These are phyloP conservation scores for Suillus sp. DNA, from an alignment of 768 basidiomycete species.

Conservation along the genomic window DNA sequence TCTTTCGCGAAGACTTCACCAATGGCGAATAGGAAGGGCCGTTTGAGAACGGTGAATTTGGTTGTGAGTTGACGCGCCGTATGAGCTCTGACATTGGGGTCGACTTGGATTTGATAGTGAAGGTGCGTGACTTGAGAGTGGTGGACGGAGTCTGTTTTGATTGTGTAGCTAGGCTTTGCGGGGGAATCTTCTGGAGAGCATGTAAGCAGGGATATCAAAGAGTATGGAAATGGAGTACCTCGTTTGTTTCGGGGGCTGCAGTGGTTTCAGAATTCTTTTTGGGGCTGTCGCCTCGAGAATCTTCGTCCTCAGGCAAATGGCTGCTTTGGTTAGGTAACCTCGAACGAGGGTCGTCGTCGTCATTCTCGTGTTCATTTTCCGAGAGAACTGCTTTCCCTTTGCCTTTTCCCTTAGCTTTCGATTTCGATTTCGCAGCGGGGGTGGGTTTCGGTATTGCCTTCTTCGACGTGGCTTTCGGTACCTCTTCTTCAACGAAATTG, in stretches of 20 bases:
- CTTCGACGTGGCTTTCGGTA: conserved; percentile 13
- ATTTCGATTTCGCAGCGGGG: neutral
- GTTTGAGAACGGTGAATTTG: conserved; percentile 52
- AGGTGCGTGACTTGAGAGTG: conserved; percentile 24
- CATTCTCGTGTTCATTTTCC: conserved; percentile 30
- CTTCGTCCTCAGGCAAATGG: neutral
- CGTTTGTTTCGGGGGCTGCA: conserved; percentile 6
- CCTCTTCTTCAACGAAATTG: conserved; percentile 8
- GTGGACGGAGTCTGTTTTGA: conserved; percentile 17
- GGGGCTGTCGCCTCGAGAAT: neutral
- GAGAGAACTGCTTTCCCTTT: conserved; percentile 31
- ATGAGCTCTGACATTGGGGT: conserved; percentile 79
- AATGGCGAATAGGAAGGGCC: conserved; percentile 58
- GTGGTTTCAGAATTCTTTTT: neutral
- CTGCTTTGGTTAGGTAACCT: neutral
- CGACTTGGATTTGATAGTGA: conserved; percentile 54
- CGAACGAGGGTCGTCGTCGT: neutral
- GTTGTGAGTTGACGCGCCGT: conserved; percentile 65
- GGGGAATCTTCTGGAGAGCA: conserved; percentile 19
- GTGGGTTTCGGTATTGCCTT: conserved; percentile 22
- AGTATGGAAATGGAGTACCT: conserved; percentile 15
- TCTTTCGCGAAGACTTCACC: conserved; percentile 61
- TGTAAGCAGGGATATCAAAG: neutral
- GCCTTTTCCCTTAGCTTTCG: conserved; percentile 37
- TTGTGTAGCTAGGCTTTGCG: conserved; percentile 8